These are phyloP conservation scores for Neofusicoccum parvum DNA, from an alignment of 2,329 filamentous ascomycete genomes.

Conservation along the genomic window DNA sequence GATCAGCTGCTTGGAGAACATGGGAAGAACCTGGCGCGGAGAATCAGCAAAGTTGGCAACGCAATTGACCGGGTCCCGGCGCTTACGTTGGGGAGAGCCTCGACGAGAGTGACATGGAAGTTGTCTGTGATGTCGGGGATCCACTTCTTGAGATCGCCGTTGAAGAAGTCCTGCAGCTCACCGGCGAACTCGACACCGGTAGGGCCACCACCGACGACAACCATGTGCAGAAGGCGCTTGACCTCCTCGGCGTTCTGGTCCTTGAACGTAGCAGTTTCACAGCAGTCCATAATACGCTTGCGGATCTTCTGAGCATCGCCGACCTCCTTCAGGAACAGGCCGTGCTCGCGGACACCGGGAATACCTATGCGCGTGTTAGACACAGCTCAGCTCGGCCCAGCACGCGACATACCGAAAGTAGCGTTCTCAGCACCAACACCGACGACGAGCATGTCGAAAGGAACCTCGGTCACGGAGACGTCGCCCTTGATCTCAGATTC, in stretches of 20 bases:
- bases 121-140: slow-evolving; percentile 92
- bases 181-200: slow-evolving; percentile 98
- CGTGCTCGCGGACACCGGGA: slow-evolving; percentile 90
- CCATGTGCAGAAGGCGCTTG: slow-evolving; percentile 96
- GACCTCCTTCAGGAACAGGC: slow-evolving; percentile 98
- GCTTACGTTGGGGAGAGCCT: slow-evolving; percentile 83
- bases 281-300: slow-evolving; percentile 99
- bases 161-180: slow-evolving; percentile 98
- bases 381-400: neutral
- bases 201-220: slow-evolving; percentile 80
- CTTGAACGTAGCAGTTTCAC: slow-evolving; percentile 98
- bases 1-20: slow-evolving; percentile 98
- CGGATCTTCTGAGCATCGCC: slow-evolving; percentile 93
- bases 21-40: slow-evolving; percentile 68
- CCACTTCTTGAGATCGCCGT: slow-evolving; percentile 97
- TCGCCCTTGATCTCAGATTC: slow-evolving; percentile 90
- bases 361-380: slow-evolving; percentile 58
- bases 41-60: neutral
- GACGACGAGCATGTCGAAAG: slow-evolving; percentile 97
- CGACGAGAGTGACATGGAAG: slow-evolving; percentile 96
- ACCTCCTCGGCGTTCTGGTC: slow-evolving; percentile 86
- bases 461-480: slow-evolving; percentile 79
- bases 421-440: slow-evolving; percentile 98
- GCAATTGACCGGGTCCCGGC: no score
- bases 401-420: slow-evolving; percentile 71